Conservation (phyloP, 139 green algal genomes). For the Coccomyxa sp. region DNA sequence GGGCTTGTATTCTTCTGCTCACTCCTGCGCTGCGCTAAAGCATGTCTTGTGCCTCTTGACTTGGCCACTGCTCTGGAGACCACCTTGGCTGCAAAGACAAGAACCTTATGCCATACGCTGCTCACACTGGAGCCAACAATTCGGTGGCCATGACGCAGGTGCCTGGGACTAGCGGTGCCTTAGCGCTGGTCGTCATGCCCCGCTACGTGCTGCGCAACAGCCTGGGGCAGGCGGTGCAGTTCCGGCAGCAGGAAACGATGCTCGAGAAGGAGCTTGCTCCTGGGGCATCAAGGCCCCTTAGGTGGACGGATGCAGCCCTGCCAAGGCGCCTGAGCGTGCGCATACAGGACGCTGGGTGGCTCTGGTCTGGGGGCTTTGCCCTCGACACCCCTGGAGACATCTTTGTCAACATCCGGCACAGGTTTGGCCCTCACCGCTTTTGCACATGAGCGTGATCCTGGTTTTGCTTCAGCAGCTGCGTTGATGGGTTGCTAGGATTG, state of each 20-base stretch:
- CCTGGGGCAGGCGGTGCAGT: conserved; percentile 55
- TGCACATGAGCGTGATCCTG: no score
- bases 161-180: conserved; percentile 24
- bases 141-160: no score
- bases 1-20: neutral
- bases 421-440: conserved; percentile 12
- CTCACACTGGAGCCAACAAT: no score
- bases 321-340: conserved; percentile 59
- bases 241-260: conserved; percentile 43
- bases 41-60: neutral
- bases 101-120: no score
- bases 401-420: conserved; percentile 56
- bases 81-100: no score
- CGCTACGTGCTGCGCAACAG: conserved; percentile 72
- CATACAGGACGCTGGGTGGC: conserved; percentile 72
- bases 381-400: conserved; percentile 62
- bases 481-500: no score
- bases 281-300: conserved; percentile 38
- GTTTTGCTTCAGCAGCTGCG: no score
- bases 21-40: neutral
- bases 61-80: no score
- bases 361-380: conserved; percentile 71
- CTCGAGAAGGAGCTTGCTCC: conserved; percentile 37
- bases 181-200: conserved; percentile 68
- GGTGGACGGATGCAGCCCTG: conserved; percentile 54